Evolutionary conservation across 2,329 filamentous ascomycete species (phyloP).

Genomic region (Calonectria pteridis): DNA sequence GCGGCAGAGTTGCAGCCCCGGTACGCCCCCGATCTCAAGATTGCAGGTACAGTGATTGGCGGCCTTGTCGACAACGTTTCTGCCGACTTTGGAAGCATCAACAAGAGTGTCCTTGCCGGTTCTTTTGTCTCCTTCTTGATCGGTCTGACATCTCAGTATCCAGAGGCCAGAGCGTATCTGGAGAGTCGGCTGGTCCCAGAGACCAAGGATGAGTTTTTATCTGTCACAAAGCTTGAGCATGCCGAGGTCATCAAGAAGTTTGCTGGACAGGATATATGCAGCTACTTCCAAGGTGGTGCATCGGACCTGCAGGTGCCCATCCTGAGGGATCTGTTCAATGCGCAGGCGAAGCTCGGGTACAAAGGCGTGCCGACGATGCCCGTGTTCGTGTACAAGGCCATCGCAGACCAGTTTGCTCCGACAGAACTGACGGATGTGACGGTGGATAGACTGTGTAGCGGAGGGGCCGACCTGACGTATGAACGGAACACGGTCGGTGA

Average conservation of each 20-base stretch:
- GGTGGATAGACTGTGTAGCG: constrained; percentile 54
- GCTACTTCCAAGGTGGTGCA: constrained; percentile 45
- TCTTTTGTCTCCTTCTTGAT: constrained; percentile 30
- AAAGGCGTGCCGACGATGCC: constrained; percentile 60
- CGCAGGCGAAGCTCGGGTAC: constrained; percentile 46
- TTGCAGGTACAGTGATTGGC: constrained; percentile 30
- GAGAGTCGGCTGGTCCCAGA: constrained; percentile 18
- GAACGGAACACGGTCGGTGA: constrained; percentile 58
- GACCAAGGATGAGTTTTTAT: constrained; percentile 32
- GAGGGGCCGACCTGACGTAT: constrained; percentile 57
- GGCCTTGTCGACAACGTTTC: constrained; percentile 37
- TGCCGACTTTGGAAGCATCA: constrained; percentile 20
- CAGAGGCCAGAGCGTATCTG: constrained; percentile 27
- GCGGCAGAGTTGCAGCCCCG: constrained; percentile 30
- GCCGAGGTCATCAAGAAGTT: constrained; percentile 35
- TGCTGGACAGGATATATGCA: constrained; percentile 40
- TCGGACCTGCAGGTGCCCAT: constrained; percentile 41
- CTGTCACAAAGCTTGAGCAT: neutral
- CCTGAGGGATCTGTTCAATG: constrained; percentile 40
- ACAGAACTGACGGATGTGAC: constrained; percentile 58
- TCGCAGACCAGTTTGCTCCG: constrained; percentile 58
- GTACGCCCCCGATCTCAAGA: constrained; percentile 31
- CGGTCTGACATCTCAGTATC: constrained; percentile 34
- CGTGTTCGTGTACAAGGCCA: constrained; percentile 63
- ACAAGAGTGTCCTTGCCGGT: constrained; percentile 31